Conservation (phyloP, 2,329 filamentous ascomycete species). For the Cadophora luteo-olivacea region DNA sequence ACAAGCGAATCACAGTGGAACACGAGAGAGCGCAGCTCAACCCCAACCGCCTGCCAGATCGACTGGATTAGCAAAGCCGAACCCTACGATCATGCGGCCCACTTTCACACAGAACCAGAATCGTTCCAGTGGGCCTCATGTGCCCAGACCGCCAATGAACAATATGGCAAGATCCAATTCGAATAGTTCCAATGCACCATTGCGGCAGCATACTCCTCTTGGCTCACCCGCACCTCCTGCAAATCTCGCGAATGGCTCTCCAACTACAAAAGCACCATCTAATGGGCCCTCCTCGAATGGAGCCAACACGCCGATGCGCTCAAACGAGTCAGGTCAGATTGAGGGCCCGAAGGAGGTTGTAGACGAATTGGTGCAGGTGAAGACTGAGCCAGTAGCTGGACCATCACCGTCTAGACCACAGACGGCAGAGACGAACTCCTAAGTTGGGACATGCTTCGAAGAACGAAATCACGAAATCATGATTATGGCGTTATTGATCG, state of each 20-base stretch:
- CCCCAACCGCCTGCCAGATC: slow-evolving; percentile 26
- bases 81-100: slow-evolving; percentile 39
- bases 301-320: slow-evolving; percentile 29
- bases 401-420: slow-evolving; percentile 25
- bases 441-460: neutral
- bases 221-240: slow-evolving; percentile 36
- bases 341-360: slow-evolving; percentile 32
- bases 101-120: slow-evolving; percentile 39
- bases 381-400: slow-evolving; percentile 34
- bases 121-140: slow-evolving; percentile 31
- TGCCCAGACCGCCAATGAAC: slow-evolving; percentile 43
- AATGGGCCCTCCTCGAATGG: slow-evolving; percentile 21
- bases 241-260: slow-evolving; percentile 26
- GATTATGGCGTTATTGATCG: slow-evolving; percentile 5
- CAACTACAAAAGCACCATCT: neutral
- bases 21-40: slow-evolving; percentile 31
- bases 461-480: slow-evolving; percentile 18
- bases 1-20: slow-evolving; percentile 31
- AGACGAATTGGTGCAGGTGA: slow-evolving; percentile 35
- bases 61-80: slow-evolving; percentile 28
- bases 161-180: slow-evolving; percentile 18
- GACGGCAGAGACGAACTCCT: neutral
- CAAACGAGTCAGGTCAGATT: slow-evolving; percentile 27
- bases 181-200: slow-evolving; percentile 35
- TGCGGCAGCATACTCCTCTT: slow-evolving; percentile 32